Conservation (phyloP, 129 eudicot species). For the Ambrosia artemisiifolia region DNA sequence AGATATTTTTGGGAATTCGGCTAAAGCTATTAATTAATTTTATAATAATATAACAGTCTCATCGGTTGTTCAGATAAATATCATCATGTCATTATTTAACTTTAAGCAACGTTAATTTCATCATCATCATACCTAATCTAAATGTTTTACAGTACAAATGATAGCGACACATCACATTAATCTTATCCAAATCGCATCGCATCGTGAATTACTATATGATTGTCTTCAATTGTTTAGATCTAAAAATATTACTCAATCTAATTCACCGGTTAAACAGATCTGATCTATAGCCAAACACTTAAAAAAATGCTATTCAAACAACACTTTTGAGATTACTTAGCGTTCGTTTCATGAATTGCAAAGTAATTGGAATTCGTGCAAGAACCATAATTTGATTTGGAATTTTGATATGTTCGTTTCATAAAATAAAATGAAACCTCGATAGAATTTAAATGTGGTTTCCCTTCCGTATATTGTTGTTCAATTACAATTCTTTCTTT, state of each 20-base stretch:
- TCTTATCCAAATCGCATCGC: slow-evolving; percentile 1
- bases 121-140: slow-evolving; percentile 22
- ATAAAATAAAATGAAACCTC: no score
- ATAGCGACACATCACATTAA: slow-evolving; percentile 10
- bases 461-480: no score
- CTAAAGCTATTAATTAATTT: neutral
- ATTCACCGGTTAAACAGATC: no score
- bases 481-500: no score
- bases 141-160: neutral
- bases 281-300: neutral
- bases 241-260: no score
- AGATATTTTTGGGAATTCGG: slow-evolving; percentile 14
- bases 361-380: no score
- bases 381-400: no score
- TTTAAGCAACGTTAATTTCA: slow-evolving; percentile 30
- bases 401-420: no score
- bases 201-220: neutral
- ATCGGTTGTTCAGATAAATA: slow-evolving; percentile 14
- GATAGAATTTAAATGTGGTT: no score
- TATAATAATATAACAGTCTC: neutral
- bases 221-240: neutral
- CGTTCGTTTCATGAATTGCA: no score
- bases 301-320: no score
- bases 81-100: neutral
- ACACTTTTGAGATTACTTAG: no score